These are phyloP conservation scores for Amanita rubescens DNA, from an alignment of 768 basidiomycete genomes.

Conservation along the genomic window DNA sequence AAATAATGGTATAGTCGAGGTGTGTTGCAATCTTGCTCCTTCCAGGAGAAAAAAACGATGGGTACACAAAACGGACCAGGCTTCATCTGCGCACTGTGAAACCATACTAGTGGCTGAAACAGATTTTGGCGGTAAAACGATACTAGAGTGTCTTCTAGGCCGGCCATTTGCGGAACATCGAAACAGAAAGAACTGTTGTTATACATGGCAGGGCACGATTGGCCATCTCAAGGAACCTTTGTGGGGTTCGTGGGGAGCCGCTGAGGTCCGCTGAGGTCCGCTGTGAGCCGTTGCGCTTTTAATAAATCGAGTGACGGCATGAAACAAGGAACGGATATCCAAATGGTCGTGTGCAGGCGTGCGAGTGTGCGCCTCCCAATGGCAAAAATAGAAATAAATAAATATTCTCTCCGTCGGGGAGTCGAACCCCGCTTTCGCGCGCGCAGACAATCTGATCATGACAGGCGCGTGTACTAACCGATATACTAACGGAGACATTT, in stretches of 20 bases:
- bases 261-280: too few species aligned
- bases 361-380: too few species aligned
- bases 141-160: background rate
- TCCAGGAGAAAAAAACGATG: too few species aligned
- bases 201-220: too few species aligned
- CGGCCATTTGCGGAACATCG: background rate
- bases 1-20: too few species aligned
- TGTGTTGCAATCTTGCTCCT: too few species aligned
- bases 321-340: background rate
- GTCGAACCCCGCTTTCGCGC: conserved; percentile 9
- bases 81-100: background rate
- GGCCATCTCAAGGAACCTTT: background rate
- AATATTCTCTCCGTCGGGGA: conserved; percentile 8
- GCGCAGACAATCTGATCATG: background rate
- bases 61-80: background rate
- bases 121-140: background rate
- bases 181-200: background rate
- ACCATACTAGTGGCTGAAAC: background rate
- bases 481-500: conserved; percentile 2
- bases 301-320: background rate
- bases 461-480: conserved; percentile 9
- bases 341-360: background rate
- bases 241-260: background rate
- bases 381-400: background rate
- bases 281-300: too few species aligned